A percentile compares a stretch with the other conserved stretches of the same genome.
phyloP scores from a whole-genome alignment of 495 filamentous ascomycete species.

The Annulohypoxylon bovei region DNA sequence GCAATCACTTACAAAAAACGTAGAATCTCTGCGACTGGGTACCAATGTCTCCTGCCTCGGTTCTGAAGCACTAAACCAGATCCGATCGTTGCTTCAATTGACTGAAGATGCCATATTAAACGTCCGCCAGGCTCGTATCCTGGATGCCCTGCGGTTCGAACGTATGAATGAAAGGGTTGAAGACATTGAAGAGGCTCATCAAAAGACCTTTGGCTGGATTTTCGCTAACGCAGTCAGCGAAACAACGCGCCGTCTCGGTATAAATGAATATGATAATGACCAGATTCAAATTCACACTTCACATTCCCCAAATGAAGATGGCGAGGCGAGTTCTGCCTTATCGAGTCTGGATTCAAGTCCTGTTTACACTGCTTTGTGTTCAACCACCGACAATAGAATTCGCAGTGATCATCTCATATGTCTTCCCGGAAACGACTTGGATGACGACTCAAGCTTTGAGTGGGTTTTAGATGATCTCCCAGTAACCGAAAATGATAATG shows the following conservation, averaged over 20 bases:
- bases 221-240: slow-evolving; percentile 13
- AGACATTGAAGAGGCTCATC: slow-evolving; percentile 33
- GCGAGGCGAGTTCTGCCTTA: neutral
- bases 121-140: slow-evolving; percentile 18
- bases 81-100: slow-evolving; percentile 29
- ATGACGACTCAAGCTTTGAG: neutral
- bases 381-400: neutral
- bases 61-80: slow-evolving; percentile 19
- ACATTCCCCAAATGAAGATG: neutral
- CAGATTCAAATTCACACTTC: neutral
- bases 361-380: too few relatives aligned
- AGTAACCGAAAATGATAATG: neutral
- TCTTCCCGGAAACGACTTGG: too few relatives aligned
- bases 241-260: neutral
- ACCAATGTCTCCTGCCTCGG: slow-evolving; percentile 27
- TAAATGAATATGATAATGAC: neutral
- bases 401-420: neutral
- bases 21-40: slow-evolving; percentile 33
- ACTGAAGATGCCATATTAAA: slow-evolving; percentile 24
- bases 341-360: neutral
- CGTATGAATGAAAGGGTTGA: slow-evolving; percentile 33
- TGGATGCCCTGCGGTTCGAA: slow-evolving; percentile 37
- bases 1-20: slow-evolving; percentile 18
- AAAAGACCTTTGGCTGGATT: slow-evolving; percentile 46
- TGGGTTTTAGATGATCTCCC: neutral